Evolutionary conservation across 78 protist genomes (phyloP), one percentile per base, ranked within the genome.

Genomic region (Dictyostelium brefeldianum): DNA sequence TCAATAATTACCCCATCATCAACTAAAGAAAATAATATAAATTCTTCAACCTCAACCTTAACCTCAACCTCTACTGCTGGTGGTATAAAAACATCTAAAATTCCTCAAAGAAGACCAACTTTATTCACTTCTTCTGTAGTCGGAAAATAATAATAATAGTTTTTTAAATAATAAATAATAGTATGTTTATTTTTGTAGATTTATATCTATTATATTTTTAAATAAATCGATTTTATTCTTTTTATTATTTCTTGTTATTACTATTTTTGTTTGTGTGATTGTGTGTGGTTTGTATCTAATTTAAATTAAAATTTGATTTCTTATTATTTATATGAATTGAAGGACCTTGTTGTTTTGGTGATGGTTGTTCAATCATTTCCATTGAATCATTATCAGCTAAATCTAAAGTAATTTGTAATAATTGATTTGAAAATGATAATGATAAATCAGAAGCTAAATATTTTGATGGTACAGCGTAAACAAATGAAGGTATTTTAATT

Each of bases 401-500:
- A 73, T 67, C 75, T 27, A 67, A 67, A 67, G 47, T 67, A 3
- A 73, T 73, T 73, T 73, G 79, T 15, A 73, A 20, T 7, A 73
- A 47, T 73, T 73, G 79, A 73, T 1, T 22, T 11, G n/a, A 17
- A n/a, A 46, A 48, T 17, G 47, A 25, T 20, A 73, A 11, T 17
- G 43, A 4, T 17, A 46, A 3, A 73, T 73, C n/a, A 1, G 51
- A 36, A 47, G 46, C n/a, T 36, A 25, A 46, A 73, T 73, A 73
- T n/a, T n/a, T 74, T 31, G 74, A 10, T 70, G 90, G 80, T 11
- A 41, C 56, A 15, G 79, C 11, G n/a, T 25, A 22, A 64, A 62
- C 41, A 51, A 74, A 57, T 31, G 90, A 12, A 29, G 90, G 90
- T 0, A 83, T 31, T 48, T 48, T 53, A 10, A 83, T 83, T 8